phyloP scores from a whole-genome alignment of 1,284 basidiomycete species.

The Tylopilus orsonianus region DNA sequence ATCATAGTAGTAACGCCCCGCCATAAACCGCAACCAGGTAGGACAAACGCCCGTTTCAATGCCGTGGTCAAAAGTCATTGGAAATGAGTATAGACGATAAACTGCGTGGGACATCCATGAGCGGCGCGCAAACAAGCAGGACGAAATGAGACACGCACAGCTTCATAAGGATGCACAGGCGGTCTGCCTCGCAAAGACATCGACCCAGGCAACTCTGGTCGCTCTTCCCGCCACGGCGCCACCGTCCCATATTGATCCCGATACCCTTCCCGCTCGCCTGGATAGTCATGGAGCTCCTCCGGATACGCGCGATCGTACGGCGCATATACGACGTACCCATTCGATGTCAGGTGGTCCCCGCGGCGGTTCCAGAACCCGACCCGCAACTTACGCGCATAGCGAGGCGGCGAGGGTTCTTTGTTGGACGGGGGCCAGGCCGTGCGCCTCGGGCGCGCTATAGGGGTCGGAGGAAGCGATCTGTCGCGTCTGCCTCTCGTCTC shows the following conservation, averaged over 20 bases:
- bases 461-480: conserved; percentile 33
- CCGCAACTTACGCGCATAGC: conserved; percentile 39
- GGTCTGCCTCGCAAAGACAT: conserved; percentile 45
- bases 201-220: conserved; percentile 58
- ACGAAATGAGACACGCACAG: conserved; percentile 39
- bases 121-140: not conserved
- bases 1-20: no score
- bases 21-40: no score
- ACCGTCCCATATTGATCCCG: conserved; percentile 47
- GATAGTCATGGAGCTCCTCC: conserved; percentile 57
- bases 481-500: conserved; percentile 22
- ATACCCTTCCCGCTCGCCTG: conserved; percentile 50
- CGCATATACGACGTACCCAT: conserved; percentile 60
- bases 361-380: conserved; percentile 67
- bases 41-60: no score
- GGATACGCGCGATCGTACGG: conserved; percentile 54
- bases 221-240: conserved; percentile 39
- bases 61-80: no score
- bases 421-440: conserved; percentile 29
- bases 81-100: conserved; percentile 37
- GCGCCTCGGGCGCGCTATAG: conserved; percentile 25
- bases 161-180: conserved; percentile 40
- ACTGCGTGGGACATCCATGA: conserved; percentile 30
- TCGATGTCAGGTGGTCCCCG: conserved; percentile 61
- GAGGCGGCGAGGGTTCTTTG: conserved; percentile 29